phyloP scores from a whole-genome alignment of 179 eudicot genomes.

The Beta lomatogona region DNA sequence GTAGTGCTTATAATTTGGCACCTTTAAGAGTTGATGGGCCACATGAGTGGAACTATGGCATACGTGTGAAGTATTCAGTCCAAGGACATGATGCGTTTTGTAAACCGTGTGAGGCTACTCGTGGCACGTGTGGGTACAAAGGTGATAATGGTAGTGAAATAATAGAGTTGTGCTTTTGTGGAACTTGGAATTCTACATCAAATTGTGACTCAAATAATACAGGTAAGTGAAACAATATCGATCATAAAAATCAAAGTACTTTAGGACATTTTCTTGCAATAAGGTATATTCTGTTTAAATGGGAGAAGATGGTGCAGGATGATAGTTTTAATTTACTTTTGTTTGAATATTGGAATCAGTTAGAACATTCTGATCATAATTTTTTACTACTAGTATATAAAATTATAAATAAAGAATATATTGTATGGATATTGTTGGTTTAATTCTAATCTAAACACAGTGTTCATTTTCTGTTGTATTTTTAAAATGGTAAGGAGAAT shows the following conservation, averaged over 20 bases:
- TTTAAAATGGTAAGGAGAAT: too few relatives aligned
- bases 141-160: slow-evolving; percentile 41
- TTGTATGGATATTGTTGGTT: too few relatives aligned
- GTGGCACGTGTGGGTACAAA: slow-evolving; percentile 81
- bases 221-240: slow-evolving; percentile 33
- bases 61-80: slow-evolving; percentile 77
- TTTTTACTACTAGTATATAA: too few relatives aligned
- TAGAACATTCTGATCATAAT: too few relatives aligned
- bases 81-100: slow-evolving; percentile 65
- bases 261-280: not conserved
- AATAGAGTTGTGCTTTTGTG: slow-evolving; percentile 72
- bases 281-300: too few relatives aligned
- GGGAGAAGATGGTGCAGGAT: too few relatives aligned
- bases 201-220: slow-evolving; percentile 58
- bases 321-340: too few relatives aligned
- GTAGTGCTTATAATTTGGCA: slow-evolving; percentile 85
- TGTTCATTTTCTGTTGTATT: too few relatives aligned
- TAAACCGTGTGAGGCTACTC: slow-evolving; percentile 77
- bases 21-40: slow-evolving; percentile 67
- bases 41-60: slow-evolving; percentile 83
- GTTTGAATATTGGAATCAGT: too few relatives aligned
- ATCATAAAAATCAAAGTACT: not conserved
- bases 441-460: too few relatives aligned
- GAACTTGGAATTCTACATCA: slow-evolving; percentile 73
- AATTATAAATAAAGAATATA: too few relatives aligned